Conservation (phyloP, 2,329 filamentous ascomycete species). For the Chrysoporthe cubensis region DNA sequence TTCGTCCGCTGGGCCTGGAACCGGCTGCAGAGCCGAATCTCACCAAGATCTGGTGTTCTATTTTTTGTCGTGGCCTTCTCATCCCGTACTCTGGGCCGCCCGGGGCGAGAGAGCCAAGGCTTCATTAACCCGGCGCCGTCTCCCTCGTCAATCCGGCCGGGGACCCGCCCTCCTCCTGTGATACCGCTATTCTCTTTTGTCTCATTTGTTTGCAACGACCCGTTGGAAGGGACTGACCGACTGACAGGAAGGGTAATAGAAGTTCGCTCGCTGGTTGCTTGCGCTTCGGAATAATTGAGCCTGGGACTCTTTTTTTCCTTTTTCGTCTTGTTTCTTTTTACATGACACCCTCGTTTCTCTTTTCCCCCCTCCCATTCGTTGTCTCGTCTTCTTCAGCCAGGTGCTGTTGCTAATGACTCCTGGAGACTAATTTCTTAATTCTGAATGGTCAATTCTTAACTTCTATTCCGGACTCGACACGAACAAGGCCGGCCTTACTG, state of each 20-base stretch:
- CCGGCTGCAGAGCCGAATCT: not conserved
- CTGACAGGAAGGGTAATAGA: constrained; percentile 5
- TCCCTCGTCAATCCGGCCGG: not conserved
- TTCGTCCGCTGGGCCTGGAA: constrained; percentile 19
- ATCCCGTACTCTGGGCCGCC: not conserved
- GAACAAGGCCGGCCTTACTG: not conserved
- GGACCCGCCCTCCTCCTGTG: not conserved
- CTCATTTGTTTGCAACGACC: not conserved
- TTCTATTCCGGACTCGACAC: not conserved
- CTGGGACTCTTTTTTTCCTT: not conserved
- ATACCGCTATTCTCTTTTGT: not conserved
- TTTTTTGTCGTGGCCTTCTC: not conserved
- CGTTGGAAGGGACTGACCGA: not conserved
- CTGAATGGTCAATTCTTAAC: constrained; percentile 15
- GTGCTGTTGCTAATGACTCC: constrained; percentile 11
- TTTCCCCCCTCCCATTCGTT: not conserved
- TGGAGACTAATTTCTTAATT: constrained; percentile 10
- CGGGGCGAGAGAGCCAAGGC: not conserved
- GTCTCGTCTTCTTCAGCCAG: constrained; percentile 7
- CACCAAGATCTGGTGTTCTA: constrained; percentile 5
- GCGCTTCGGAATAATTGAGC: not conserved
- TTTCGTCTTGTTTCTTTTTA: constrained; percentile 9
- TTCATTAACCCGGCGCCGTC: constrained; percentile 2
- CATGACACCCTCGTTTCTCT: not conserved
- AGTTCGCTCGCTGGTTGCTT: not conserved